A percentile compares a stretch with the other conserved stretches of the same genome.
Evolutionary conservation across 495 filamentous ascomycete genomes (phyloP).

Genomic region (Penicillium roqueforti): DNA sequence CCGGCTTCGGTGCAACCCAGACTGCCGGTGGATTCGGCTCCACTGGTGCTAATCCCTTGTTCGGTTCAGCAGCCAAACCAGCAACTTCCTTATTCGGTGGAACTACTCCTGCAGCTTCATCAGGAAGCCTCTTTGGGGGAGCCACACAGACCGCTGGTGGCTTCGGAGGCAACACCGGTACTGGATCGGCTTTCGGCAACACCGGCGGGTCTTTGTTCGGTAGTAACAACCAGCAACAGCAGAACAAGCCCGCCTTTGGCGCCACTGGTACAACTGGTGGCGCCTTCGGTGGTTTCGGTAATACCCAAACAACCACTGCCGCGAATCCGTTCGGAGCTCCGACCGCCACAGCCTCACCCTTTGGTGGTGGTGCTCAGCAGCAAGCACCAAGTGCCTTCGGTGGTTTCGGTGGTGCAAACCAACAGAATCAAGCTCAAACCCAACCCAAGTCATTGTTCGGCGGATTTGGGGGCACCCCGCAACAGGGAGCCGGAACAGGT

Average conservation of each 20-base stretch:
- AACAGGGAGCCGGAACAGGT: slow-evolving; percentile 32
- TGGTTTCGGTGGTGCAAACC: slow-evolving; percentile 34
- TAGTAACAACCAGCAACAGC: slow-evolving; percentile 40
- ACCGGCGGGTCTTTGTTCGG: slow-evolving; percentile 48
- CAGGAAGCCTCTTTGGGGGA: slow-evolving; percentile 15
- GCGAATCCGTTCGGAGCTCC: slow-evolving; percentile 33
- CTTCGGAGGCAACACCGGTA: slow-evolving; percentile 31
- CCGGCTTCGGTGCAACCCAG: slow-evolving; percentile 46
- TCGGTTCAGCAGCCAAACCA: slow-evolving; percentile 39
- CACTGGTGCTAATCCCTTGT: slow-evolving; percentile 37
- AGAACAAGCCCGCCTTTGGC: slow-evolving; percentile 38
- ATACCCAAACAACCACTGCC: slow-evolving; percentile 30
- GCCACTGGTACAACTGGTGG: slow-evolving; percentile 33
- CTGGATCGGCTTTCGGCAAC: slow-evolving; percentile 20
- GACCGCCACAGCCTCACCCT: slow-evolving; percentile 31
- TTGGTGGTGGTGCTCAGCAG: slow-evolving; percentile 42
- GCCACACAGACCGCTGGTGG: slow-evolving; percentile 21
- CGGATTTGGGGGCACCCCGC: slow-evolving; percentile 38
- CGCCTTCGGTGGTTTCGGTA: slow-evolving; percentile 37
- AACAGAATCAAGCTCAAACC: slow-evolving; percentile 42
- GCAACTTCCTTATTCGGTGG: slow-evolving; percentile 38
- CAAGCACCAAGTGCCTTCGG: slow-evolving; percentile 35
- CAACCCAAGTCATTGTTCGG: slow-evolving; percentile 43
- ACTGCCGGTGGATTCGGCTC: slow-evolving; percentile 57
- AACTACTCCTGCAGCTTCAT: slow-evolving; percentile 28